Conservation (phyloP, 768 basidiomycete genomes). For the Amanita subjunquillea region DNA sequence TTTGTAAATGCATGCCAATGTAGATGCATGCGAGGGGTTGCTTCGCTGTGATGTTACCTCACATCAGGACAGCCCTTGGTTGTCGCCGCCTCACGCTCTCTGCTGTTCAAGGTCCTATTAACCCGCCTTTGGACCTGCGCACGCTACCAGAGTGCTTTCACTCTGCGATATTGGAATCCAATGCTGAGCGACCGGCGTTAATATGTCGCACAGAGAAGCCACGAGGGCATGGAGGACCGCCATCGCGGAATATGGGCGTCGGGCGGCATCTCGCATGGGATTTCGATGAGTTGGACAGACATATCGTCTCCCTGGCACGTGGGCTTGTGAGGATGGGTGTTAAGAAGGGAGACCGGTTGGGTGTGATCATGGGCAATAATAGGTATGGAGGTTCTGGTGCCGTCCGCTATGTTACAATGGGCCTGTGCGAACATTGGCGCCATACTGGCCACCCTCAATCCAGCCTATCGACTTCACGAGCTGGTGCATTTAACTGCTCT, state of each 20-base stretch:
- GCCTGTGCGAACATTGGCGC: conserved; percentile 82
- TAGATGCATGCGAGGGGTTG: no score
- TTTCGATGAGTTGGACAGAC: conserved; percentile 57
- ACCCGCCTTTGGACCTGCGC: conserved; percentile 43
- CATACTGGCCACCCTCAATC: conserved; percentile 75
- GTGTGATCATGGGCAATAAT: conserved; percentile 77
- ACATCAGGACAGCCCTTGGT: neutral
- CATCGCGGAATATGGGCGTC: conserved; percentile 37
- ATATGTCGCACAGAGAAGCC: conserved; percentile 53
- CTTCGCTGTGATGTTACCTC: neutral
- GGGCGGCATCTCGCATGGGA: conserved; percentile 57
- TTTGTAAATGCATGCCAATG: no score
- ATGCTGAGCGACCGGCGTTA: conserved; percentile 47
- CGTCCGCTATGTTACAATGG: conserved; percentile 66
- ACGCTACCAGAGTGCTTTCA: conserved; percentile 58
- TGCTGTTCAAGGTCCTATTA: conserved; percentile 42
- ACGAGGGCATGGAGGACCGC: conserved; percentile 51
- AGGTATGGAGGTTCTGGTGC: conserved; percentile 36
- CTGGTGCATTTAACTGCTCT: conserved; percentile 37
- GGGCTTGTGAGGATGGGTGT: conserved; percentile 65
- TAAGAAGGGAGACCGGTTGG: conserved; percentile 66
- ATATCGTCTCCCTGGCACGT: conserved; percentile 58
- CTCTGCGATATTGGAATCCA: conserved; percentile 39
- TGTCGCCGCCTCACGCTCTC: conserved; percentile 30
- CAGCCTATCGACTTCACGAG: conserved; percentile 65